phyloP scores from a whole-genome alignment of 805 yeast genomes.

The Zygosaccharomyces bailii region DNA sequence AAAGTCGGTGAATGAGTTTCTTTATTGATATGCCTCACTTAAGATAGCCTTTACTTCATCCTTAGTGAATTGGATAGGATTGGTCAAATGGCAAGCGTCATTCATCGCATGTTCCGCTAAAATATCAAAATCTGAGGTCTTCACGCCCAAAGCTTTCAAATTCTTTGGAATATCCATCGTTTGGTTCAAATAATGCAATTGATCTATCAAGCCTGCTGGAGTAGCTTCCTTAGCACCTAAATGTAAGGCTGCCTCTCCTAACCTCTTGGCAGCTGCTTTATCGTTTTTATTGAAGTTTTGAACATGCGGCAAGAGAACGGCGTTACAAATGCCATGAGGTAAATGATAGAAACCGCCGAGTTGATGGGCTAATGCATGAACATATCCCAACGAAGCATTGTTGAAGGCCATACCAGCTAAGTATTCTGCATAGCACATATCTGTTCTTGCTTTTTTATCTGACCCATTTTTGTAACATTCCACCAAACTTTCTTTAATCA shows the following conservation, averaged over 20 bases:
- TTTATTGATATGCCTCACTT: constrained; percentile 52
- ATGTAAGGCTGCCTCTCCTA: constrained; percentile 23
- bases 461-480: constrained; percentile 40
- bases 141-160: constrained; percentile 23
- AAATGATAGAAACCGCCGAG: constrained; percentile 40
- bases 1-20: constrained; percentile 61
- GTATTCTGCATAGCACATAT: constrained; percentile 44
- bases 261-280: constrained; percentile 15
- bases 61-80: constrained; percentile 25
- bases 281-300: constrained; percentile 19
- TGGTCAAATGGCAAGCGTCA: constrained; percentile 24
- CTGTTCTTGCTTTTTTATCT: constrained; percentile 42
- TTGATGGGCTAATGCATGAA: constrained; percentile 42
- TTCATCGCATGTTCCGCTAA: constrained; percentile 26
- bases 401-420: constrained; percentile 47
- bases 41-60: constrained; percentile 24
- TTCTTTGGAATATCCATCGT: constrained; percentile 21
- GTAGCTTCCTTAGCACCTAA: constrained; percentile 17
- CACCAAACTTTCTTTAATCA: constrained; percentile 41
- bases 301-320: constrained; percentile 45
- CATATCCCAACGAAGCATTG: constrained; percentile 42
- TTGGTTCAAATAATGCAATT: constrained; percentile 16
- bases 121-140: constrained; percentile 22
- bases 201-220: constrained; percentile 20
- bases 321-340: constrained; percentile 46